phyloP scores from a whole-genome alignment of 805 yeast species.

The Saccharomycopsis lassenensis region DNA sequence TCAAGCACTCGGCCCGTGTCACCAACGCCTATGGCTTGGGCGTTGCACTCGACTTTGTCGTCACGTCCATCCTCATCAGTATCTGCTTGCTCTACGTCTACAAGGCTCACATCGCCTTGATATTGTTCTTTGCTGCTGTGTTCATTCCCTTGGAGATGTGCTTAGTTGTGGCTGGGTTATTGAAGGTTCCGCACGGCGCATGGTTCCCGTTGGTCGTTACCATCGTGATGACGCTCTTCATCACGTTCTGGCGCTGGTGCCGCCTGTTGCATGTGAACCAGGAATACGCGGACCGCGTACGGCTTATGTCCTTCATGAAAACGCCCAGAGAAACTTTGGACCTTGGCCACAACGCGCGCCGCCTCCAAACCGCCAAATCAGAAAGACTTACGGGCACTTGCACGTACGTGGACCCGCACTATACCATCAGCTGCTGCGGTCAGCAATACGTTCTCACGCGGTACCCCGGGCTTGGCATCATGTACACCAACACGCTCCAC shows the following conservation, averaged over 20 bases:
- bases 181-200: conserved; percentile 47
- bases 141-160: conserved; percentile 39
- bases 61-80: conserved; percentile 38
- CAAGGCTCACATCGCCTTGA: conserved; percentile 26
- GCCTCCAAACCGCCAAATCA: no score
- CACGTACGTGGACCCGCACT: conserved; percentile 9
- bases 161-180: conserved; percentile 37
- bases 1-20: conserved; percentile 36
- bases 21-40: conserved; percentile 56
- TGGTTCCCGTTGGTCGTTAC: conserved; percentile 48
- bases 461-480: conserved; percentile 13
- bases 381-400: neutral
- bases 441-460: conserved; percentile 5
- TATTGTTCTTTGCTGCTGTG: conserved; percentile 24
- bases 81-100: conserved; percentile 38
- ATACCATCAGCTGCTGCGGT: conserved; percentile 1
- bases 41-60: conserved; percentile 41
- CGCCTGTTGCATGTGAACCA: conserved; percentile 30
- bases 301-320: no score
- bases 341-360: no score
- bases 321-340: no score
- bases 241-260: conserved; percentile 39
- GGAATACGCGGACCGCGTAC: conserved; percentile 24
- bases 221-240: conserved; percentile 27
- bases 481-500: conserved; percentile 21